Evolutionary conservation across 164 flowering plant species (phyloP).

Genomic region (grape (Vitis vinifera)): ASM3070453v1 NC_081822.1:8964501-8965000

Average conservation of each 20-base stretch:
- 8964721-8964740: constrained; percentile 40
- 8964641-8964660: constrained; percentile 41
- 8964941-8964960: constrained; percentile 11
- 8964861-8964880: constrained; percentile 58
- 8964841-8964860: constrained; percentile 46
- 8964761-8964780: constrained; percentile 34
- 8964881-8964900: constrained; percentile 64
- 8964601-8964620: constrained; percentile 75
- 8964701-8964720: constrained; percentile 28
- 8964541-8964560: constrained; percentile 16
- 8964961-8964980: constrained; percentile 4
- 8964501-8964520: constrained; percentile 13
- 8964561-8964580: constrained; percentile 19
- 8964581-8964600: constrained; percentile 39
- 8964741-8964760: constrained; percentile 18
- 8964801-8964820: constrained; percentile 38
- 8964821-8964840: constrained; percentile 39
- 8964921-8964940: constrained; percentile 51
- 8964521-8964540: constrained; percentile 26
- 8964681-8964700: constrained; percentile 51
- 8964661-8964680: constrained; percentile 32
- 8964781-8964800: constrained; percentile 49
- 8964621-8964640: constrained; percentile 43
- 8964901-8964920: constrained; percentile 52
- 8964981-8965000: background rate